Evolutionary conservation across 495 filamentous ascomycete genomes (phyloP), one percentile per base, ranked within the genome.

Genomic region (Pseudoneurospora amorphoporcata): DNA sequence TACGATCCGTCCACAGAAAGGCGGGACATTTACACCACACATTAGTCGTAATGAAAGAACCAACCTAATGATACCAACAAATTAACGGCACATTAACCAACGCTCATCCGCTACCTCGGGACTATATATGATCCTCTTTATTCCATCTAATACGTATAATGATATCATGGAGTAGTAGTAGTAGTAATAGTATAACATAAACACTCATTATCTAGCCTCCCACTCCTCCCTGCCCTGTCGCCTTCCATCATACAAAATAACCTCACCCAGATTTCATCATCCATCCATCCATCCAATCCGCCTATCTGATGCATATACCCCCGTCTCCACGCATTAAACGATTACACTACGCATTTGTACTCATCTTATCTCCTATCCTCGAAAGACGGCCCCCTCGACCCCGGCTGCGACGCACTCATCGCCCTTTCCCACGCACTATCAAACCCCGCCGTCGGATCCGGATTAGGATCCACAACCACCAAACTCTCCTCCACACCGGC

Each of bases 401-500:
- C 68, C 4, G 39, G 32, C 68, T 69, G 68, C 8, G 19, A 19
- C 35, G 37, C 39, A 5, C 37, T 39, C 65, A 73, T 80, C 8
- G 90, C 89, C 75, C 85, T 87, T 68, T 85, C 87, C 90, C 90
- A 92, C n/a, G 89, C 89, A 69, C 81, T 86, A 77, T 91, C 90
- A 73, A 90, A 88, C 39, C 83, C 84, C 47, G 80, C 81, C 69
- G 84, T 80, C 42, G 80, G 75, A 12, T 77, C 81, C 1, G 80
- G 75, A 12, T 77, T 81, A 5, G 82, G 83, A 17, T 83, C 85
- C 29, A 86, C 78, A 42, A 86, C 72, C 9, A 85, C 83, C 32
- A 85, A 47, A 71, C 84, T 87, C 71, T 82, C 81, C 32, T 86
- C 81, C 10, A 69, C 73, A 9, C 61, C 70, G 7, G 72, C 70